Evolutionary conservation across 129 eudicot species (phyloP), one percentile per base, ranked within the genome.

Genomic region (Pseudognaphalium luteoalbum): DNA sequence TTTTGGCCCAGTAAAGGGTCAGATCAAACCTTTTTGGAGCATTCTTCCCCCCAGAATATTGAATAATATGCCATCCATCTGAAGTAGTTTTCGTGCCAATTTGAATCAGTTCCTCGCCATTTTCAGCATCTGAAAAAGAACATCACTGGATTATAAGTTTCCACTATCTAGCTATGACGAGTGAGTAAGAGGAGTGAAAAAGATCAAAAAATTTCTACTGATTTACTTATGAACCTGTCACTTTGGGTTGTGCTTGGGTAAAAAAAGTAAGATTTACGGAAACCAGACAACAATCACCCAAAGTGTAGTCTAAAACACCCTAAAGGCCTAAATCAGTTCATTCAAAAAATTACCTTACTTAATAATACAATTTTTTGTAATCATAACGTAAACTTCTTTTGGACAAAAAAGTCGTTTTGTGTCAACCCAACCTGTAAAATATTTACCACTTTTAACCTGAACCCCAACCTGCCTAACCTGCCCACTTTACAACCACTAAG

Each of bases 21-120:
- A 95, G 86, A 51, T 69, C 79, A 66, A 95, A 95, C 78, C 80
- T 91, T 75, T 82, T 91, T 6, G 96, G 97, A 3, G 97, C 83
- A 50, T 86, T 89, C 76, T 78, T 91, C 74, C 99, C 99, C 29
- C 99, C 99, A 16, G 99, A 83, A 81, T 77, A 91, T 84, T 91
- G 99, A 78, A 95, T 86, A 19, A 78, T 81, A 84, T 95, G 99
- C 99, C 99, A 95, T 72, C 96, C 96, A 68, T 89, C 91, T 20
- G 68, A 81, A 33, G 78, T 64, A 70, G 83, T 85, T 86, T 89
- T 95, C 4, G 74, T 56, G 52, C 91, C 96, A 20, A 85, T 69
- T 61, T 85, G 85, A 37, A 95, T 68, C 47, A 95, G 63, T 77
- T 83, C 92, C 76, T 89, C 98, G 0, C 81, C 74, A 72, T 52